Conservation (phyloP, 2,329 filamentous ascomycete genomes). For the Fusarium sambucinum region DNA sequence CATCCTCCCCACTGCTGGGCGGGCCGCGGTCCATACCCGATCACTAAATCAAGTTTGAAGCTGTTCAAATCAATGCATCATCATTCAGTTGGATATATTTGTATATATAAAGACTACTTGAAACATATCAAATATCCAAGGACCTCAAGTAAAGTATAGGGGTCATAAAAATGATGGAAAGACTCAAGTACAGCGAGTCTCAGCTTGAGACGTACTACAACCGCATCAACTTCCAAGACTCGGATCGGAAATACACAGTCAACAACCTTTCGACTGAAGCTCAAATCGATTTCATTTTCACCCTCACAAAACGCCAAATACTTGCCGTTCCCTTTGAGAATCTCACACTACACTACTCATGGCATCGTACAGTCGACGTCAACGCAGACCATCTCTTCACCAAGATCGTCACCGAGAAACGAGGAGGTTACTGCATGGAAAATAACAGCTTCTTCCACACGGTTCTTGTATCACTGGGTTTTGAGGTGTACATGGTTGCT, state of each 20-base stretch:
- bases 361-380: constrained; percentile 13
- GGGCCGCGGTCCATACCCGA: constrained; percentile 7
- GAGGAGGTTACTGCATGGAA: constrained; percentile 35
- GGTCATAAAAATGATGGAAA: constrained; percentile 7
- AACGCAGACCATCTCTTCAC: constrained; percentile 18
- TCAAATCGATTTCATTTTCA: constrained; percentile 7
- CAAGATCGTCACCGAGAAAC: constrained; percentile 23
- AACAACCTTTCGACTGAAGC: neutral
- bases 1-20: constrained; percentile 5
- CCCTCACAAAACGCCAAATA: constrained; percentile 2
- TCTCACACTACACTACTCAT: constrained; percentile 32
- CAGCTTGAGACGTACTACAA: constrained; percentile 21
- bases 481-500: constrained; percentile 13
- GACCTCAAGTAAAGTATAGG: neutral
- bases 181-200: constrained; percentile 1
- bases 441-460: constrained; percentile 31
- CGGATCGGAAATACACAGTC: neutral
- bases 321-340: constrained; percentile 24
- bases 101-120: neutral
- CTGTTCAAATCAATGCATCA: neutral
- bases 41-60: neutral
- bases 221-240: constrained; percentile 6
- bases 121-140: too few species aligned
- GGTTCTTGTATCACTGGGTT: constrained; percentile 11
- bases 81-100: neutral